Percentiles rank a stretch among this genome's conserved stretches.
Evolutionary conservation across 768 basidiomycete genomes (phyloP).

Genomic region (Tremella yokohamensis): DNA sequence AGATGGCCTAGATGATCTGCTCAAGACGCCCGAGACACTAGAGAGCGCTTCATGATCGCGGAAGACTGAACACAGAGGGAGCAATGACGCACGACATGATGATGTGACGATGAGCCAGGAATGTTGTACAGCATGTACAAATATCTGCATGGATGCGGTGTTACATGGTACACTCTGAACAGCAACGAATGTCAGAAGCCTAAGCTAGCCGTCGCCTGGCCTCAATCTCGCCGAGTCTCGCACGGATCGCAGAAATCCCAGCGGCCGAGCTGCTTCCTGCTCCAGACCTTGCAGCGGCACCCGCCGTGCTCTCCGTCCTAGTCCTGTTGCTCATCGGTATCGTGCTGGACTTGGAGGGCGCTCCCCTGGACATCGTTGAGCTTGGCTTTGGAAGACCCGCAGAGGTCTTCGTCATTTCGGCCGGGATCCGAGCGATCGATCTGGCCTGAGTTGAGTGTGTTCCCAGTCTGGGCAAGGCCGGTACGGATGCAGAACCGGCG

Average conservation of each 20-base stretch:
- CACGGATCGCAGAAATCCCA: background rate
- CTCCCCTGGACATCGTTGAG: too few species aligned
- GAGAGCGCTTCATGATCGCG: background rate
- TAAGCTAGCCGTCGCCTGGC: background rate
- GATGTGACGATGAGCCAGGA: background rate
- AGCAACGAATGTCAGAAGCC: background rate
- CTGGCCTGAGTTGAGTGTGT: background rate
- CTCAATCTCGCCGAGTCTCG: background rate
- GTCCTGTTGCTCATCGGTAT: background rate
- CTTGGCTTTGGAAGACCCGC: too few species aligned
- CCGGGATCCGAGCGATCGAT: background rate
- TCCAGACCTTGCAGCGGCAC: background rate
- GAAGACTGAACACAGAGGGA: background rate
- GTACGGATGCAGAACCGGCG: background rate
- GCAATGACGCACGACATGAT: background rate
- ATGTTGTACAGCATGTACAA: background rate
- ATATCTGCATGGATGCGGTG: background rate
- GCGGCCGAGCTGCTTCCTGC: background rate
- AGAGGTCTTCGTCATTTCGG: background rate
- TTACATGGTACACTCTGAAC: background rate
- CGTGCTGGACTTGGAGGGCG: background rate
- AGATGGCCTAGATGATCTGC: conserved; percentile 63
- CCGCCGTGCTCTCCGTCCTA: background rate
- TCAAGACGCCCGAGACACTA: conserved; percentile 53
- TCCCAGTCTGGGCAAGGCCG: background rate